These are phyloP conservation scores for Cladosporium colombiae DNA, from an alignment of 2,329 filamentous ascomycete genomes.

Conservation along the genomic window DNA sequence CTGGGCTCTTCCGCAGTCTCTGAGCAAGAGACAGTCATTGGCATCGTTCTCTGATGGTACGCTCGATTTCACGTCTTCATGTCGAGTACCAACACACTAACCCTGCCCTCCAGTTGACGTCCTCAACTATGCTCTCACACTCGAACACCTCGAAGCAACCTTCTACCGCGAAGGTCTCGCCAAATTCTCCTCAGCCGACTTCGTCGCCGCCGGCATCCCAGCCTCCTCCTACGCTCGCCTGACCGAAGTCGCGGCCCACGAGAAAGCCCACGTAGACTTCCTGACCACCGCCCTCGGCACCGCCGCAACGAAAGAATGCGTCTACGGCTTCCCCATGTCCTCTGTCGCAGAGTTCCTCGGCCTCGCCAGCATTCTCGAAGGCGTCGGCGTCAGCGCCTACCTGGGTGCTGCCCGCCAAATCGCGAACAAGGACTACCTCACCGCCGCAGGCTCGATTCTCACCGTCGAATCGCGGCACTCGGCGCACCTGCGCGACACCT, in stretches of 20 bases:
- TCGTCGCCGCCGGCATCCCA: slow-evolving; percentile 53
- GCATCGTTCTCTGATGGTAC: slow-evolving; percentile 10
- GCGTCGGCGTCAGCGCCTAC: slow-evolving; percentile 61
- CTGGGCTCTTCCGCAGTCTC: slow-evolving; percentile 3
- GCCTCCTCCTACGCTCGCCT: slow-evolving; percentile 60
- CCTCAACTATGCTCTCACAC: slow-evolving; percentile 48
- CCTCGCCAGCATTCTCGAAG: slow-evolving; percentile 57
- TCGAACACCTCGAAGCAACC: slow-evolving; percentile 55
- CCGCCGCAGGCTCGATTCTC: slow-evolving; percentile 63
- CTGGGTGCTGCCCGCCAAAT: slow-evolving; percentile 63
- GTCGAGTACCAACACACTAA: not conserved
- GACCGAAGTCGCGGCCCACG: slow-evolving; percentile 58
- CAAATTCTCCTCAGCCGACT: slow-evolving; percentile 58
- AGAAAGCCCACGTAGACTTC: slow-evolving; percentile 59
- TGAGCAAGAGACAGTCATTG: slow-evolving; percentile 11
- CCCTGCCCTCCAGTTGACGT: slow-evolving; percentile 28
- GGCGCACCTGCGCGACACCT: slow-evolving; percentile 52
- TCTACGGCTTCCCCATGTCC: slow-evolving; percentile 53
- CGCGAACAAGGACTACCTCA: slow-evolving; percentile 59
- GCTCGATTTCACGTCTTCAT: too few species aligned
- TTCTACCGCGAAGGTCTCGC: slow-evolving; percentile 64
- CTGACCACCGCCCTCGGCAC: slow-evolving; percentile 48
- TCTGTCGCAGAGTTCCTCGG: slow-evolving; percentile 50
- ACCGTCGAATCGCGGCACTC: slow-evolving; percentile 66
- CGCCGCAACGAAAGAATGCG: slow-evolving; percentile 56